Conservation (phyloP, 257 asterid genomes). For the Nicotiana tabacum region DNA sequence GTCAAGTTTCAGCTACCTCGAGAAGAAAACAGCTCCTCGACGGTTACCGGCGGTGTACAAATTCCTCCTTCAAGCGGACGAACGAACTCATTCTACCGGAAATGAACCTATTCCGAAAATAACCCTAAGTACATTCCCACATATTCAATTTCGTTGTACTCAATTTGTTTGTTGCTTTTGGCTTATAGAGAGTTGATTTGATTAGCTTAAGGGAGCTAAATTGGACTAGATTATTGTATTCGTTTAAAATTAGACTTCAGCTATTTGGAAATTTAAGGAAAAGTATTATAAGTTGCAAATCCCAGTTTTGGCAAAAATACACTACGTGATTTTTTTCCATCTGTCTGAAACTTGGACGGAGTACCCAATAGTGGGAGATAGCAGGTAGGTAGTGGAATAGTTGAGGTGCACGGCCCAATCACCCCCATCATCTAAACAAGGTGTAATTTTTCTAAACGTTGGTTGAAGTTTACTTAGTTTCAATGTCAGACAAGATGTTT, state of each 20-base stretch:
- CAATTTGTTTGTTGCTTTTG: background rate
- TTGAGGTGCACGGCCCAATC: too few relatives aligned
- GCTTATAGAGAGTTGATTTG: background rate
- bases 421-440: too few relatives aligned
- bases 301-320: too few relatives aligned
- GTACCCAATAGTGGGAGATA: too few relatives aligned
- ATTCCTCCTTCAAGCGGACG: slow-evolving; percentile 13
- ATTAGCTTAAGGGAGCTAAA: background rate
- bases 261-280: too few relatives aligned
- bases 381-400: too few relatives aligned
- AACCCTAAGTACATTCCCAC: background rate
- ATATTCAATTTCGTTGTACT: background rate
- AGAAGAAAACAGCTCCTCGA: slow-evolving; percentile 15
- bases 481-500: background rate
- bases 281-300: too few relatives aligned
- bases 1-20: slow-evolving; percentile 1
- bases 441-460: too few relatives aligned
- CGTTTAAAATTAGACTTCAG: too few relatives aligned
- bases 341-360: too few relatives aligned
- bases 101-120: slow-evolving; percentile 13
- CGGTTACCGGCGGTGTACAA: slow-evolving; percentile 3
- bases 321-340: too few relatives aligned
- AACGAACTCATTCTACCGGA: slow-evolving; percentile 6
- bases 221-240: background rate
- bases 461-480: too few relatives aligned